Evolutionary conservation across 441 rosid genomes (phyloP).

Genomic region (Erodium moschatum): DNA sequence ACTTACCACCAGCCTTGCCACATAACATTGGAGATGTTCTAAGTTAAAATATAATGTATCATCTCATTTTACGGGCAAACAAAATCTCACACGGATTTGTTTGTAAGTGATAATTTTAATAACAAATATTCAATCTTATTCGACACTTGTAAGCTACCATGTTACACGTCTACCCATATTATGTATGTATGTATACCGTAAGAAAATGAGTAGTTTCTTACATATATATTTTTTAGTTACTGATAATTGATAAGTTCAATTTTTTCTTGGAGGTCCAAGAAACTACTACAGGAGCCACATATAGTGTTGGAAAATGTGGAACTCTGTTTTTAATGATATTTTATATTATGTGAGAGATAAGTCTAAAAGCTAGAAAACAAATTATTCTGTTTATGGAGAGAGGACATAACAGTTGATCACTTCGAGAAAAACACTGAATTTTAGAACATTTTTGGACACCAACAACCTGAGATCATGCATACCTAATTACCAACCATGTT

Average conservation of each 20-base stretch:
- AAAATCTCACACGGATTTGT: no score
- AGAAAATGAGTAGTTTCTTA: no score
- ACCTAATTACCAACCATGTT: constrained; percentile 20
- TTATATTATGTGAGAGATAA: background rate
- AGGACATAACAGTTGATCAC: constrained; percentile 34
- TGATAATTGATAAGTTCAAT: no score
- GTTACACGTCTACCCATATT: no score
- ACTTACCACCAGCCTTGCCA: no score
- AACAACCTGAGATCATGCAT: constrained; percentile 16
- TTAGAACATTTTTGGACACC: constrained; percentile 39
- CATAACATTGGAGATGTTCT: no score
- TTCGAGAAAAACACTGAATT: constrained; percentile 56
- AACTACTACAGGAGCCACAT: constrained; percentile 13
- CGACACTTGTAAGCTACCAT: no score
- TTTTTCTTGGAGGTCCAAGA: constrained; percentile 20
- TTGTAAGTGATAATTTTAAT: no score
- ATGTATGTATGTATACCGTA: no score
- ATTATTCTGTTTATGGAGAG: constrained; percentile 27
- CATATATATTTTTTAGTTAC: background rate
- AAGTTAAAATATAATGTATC: no score
- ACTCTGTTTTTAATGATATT: constrained; percentile 7
- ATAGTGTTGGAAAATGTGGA: constrained; percentile 39
- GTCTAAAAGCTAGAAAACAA: constrained; percentile 24
- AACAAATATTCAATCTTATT: no score
- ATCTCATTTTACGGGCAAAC: no score